Evolutionary conservation across 495 filamentous ascomycete genomes (phyloP).

Genomic region (Xylaria nigripes): DNA sequence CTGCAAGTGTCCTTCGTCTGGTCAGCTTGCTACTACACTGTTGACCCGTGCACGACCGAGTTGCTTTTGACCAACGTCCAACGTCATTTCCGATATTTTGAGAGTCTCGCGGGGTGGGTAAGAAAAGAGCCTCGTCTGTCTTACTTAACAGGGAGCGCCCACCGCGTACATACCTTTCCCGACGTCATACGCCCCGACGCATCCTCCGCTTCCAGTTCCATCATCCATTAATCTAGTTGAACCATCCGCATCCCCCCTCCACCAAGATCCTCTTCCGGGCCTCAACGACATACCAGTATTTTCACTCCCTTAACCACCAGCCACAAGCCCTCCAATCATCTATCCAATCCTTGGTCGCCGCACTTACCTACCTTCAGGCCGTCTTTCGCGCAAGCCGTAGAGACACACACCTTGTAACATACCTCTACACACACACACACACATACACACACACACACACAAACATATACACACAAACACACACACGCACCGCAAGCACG

Average conservation of each 20-base stretch:
- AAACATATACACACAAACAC: no score
- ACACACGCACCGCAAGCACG: no score
- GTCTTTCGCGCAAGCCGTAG: not conserved
- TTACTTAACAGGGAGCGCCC: not conserved
- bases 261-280: not conserved
- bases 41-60: not conserved
- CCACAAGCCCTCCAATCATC: not conserved
- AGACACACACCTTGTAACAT: not conserved
- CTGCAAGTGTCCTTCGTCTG: not conserved
- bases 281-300: not conserved
- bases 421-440: no score
- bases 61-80: not conserved
- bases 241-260: not conserved
- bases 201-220: not conserved
- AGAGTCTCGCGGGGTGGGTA: not conserved
- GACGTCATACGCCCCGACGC: constrained; percentile 6
- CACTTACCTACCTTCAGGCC: not conserved
- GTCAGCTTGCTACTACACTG: not conserved
- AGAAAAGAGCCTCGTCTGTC: constrained; percentile 5
- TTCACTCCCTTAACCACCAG: not conserved
- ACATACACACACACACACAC: no score
- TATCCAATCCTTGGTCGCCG: not conserved
- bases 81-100: constrained; percentile 3
- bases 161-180: not conserved
- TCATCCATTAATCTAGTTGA: not conserved